Base-by-base conservation (phyloP, 768 basidiomycete genomes). In the Pleurotus citrinopileatus region DNA sequence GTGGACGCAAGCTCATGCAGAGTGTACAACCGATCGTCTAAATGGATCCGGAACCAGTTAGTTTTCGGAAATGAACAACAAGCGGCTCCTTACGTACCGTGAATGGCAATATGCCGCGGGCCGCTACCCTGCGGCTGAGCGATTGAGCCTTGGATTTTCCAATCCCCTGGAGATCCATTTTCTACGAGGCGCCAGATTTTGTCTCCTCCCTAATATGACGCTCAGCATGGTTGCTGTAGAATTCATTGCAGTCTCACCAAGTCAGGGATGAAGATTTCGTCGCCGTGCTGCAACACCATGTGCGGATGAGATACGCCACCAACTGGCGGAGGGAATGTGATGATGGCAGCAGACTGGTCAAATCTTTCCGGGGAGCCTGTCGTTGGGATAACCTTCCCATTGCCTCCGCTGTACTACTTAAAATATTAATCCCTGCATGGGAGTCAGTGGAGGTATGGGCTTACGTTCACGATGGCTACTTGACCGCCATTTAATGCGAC, bases 171-270 rank as follows among this genome's bases (percentile, higher is more conserved):
- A 5, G 66, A 57, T 0, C 70, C 69, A 45, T 76, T 65, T 42
- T 75, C 68, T 37, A 71, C 74, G 2, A 89, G 70, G 34, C 87
- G 73, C 85, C 87, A 90, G 53, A 89, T 80, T 55, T 74, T 84
- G 67, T 89, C 87, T 1, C 66, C 78, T 23, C 87, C 87, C 85
- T 87, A 52, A 19, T 40, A 44, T 6, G 10, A 19, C 55, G 12
- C 43, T 20, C 28, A 52, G 34, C 54, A 45, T 19, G 42, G 42
- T 29, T n/a, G n/a, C n/a, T n/a, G 55, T 60, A 13, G 25, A 13
- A 22, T 28, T 47, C 28, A 20, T 22, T 20, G 28, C 15, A 13
- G 2, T 64, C 78, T 51, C 52, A 86, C 86, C 63, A 87, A 70
- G 67, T 87, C 87, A 0, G 86, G 79, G 6, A 89, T 71, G 57